These are phyloP conservation scores for Sinapis alba DNA, from an alignment of 441 rosid species.

Conservation along the genomic window DNA sequence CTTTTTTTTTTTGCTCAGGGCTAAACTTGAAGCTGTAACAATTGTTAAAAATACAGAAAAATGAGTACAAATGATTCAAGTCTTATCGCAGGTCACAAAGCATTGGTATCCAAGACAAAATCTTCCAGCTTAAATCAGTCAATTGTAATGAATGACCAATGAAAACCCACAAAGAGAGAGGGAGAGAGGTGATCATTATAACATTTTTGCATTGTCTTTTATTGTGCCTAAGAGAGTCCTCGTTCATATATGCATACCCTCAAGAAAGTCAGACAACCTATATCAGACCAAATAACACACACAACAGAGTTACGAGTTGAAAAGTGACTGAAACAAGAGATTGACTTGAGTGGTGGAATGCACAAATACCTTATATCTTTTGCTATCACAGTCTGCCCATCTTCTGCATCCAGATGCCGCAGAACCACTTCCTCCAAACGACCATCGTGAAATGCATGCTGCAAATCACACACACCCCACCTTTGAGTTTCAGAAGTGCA, in stretches of 20 bases:
- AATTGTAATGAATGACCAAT: neutral
- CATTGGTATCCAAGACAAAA: neutral
- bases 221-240: constrained; percentile 13
- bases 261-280: constrained; percentile 80
- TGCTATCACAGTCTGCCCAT: constrained; percentile 76
- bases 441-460: constrained; percentile 82
- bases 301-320: neutral
- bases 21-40: neutral
- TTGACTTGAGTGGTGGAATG: neutral
- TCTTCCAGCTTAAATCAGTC: constrained; percentile 16
- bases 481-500: constrained; percentile 21
- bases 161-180: neutral
- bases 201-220: constrained; percentile 17
- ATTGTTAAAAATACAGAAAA: neutral
- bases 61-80: neutral
- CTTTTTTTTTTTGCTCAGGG: neutral
- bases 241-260: constrained; percentile 50
- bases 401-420: constrained; percentile 80
- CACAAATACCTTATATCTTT: constrained; percentile 67
- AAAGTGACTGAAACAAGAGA: neutral
- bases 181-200: constrained; percentile 3
- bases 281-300: constrained; percentile 18
- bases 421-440: constrained; percentile 72
- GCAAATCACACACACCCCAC: constrained; percentile 43
- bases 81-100: constrained; percentile 3